Base-by-base conservation (phyloP, 129 eudicot species). In the Calendula officinalis region DNA sequence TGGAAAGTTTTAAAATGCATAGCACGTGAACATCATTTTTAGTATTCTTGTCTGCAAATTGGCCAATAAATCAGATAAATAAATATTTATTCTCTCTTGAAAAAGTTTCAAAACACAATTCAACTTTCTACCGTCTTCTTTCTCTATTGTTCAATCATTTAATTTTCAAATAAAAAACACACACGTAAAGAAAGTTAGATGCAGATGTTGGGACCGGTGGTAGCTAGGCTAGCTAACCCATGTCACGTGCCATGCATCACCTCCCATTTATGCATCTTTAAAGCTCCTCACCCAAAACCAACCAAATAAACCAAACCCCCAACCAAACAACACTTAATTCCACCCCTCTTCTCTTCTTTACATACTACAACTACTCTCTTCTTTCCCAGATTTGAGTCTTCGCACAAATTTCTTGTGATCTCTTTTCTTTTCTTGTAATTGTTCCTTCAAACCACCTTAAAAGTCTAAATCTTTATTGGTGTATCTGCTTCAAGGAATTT, bases 231-330 rank as follows among this genome's bases (percentile, higher is more conserved):
- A n/a, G 43, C 52, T 58, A 4, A 41, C n/a, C 53, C 68, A 42
- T 17, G 17, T 67, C 73, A 56, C 73, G 73, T 69, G 74, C 57
- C 74, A 54, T 34, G 42, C 43, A 39, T 41, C 62, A 53, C 22
- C 60, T 55, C 55, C 56, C 54, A 67, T 71, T 60, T 61, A 56
- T 68, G 74, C 32, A 42, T 56, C 56, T 68, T 68, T 56, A 71
- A 62, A 33, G 70, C 64, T 10, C 64, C 44, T 72, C 71, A 72
- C 77, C 77, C 54, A 72, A 54, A 63, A 56, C 60, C 72, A 56
- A 73, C 78, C 72, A 73, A 73, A 73, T 64, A 70, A 51, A 73
- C 71, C 77, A 64, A 64, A 73, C 59, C 55, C 71, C 80, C 75
- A 76, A 76, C 75, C 44, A 69, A 56, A 62, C 62, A 63, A 64